Evolutionary conservation across 495 filamentous ascomycete species (phyloP).

Genomic region (Penicillium steckii): DNA sequence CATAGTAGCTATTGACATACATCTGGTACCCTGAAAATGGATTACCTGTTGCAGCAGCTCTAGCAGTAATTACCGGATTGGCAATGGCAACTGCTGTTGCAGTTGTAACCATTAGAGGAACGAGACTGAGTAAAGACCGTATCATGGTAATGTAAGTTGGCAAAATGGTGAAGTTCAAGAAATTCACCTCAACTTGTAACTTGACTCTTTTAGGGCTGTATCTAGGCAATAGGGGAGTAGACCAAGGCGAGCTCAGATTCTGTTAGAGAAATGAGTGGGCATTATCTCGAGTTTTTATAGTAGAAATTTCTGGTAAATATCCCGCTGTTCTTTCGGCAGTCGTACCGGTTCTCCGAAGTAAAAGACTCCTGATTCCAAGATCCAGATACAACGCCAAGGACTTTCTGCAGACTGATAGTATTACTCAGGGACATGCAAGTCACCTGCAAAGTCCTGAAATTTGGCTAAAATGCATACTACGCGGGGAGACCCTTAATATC

Average conservation of each 20-base stretch:
- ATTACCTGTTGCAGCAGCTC: slow-evolving; percentile 40
- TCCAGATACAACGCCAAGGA: background rate
- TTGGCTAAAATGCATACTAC: background rate
- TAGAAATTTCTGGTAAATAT: background rate
- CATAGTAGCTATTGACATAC: slow-evolving; percentile 59
- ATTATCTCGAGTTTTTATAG: background rate
- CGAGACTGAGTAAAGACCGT: slow-evolving; percentile 7
- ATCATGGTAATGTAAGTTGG: slow-evolving; percentile 1
- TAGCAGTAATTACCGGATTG: background rate
- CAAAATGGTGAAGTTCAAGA: background rate
- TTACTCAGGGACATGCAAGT: background rate
- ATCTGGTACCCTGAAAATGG: slow-evolving; percentile 52
- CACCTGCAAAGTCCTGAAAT: background rate
- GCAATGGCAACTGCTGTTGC: slow-evolving; percentile 14
- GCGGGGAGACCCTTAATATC: background rate
- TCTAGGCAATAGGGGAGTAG: no score
- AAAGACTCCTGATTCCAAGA: slow-evolving; percentile 1
- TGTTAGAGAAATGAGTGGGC: no score
- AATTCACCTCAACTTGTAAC: no score
- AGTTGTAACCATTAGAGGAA: slow-evolving; percentile 10
- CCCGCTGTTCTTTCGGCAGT: background rate
- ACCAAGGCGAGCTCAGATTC: background rate
- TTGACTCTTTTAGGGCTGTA: no score
- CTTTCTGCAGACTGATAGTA: background rate
- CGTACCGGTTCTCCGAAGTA: background rate